Base-by-base conservation (phyloP, 805 yeast species). In the Monosporozyma servazzii region DNA sequence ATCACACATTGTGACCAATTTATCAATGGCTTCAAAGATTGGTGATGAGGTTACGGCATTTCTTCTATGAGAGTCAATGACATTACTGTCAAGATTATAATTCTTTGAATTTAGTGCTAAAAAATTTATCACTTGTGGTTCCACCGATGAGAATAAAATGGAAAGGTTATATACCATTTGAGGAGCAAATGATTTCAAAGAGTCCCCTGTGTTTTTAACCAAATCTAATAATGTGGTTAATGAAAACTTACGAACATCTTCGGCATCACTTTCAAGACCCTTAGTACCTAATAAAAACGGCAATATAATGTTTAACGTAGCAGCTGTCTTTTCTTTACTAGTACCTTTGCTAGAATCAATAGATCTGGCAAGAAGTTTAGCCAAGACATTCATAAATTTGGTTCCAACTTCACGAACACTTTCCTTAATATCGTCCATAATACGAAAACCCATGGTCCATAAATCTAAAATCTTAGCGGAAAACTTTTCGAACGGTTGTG, bases 391-490 rank as follows among this genome's bases (percentile, higher is more conserved):
- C 0, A 95, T 80, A 39, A 93, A 70, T 36, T 76, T 77, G 40
- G 75, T 69, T 9, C 95, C 97, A 45, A 88, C 95, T 52, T 78
- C 79, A 48, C 97, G 75, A 3, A 93, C 96, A 68, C 95, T 86
- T 37, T 88, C 96, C 66, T 93, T 93, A 53, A 91, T 88, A 70
- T 91, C 98, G 69, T 91, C 99, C 78, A 91, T 79, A 0, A 80
- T 79, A 61, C 99, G 77, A 70, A 91, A 90, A 47, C 90, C 82
- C 86, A 87, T 82, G 5, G 76, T 73, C 97, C 97, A 91, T 31
- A 91, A 79, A 5, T 80, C 81, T 53, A 86, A 84, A 53, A 85
- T 60, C 9, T 70, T 61, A 10, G 62, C 56, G 37, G 78, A 78
- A 58, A 83, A 84, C 13, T 64, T 69, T 10, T 77, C 80, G 43